Evolutionary conservation across 2,329 filamentous ascomycete genomes (phyloP).

Genomic region (Clarireedia sp.): DNA sequence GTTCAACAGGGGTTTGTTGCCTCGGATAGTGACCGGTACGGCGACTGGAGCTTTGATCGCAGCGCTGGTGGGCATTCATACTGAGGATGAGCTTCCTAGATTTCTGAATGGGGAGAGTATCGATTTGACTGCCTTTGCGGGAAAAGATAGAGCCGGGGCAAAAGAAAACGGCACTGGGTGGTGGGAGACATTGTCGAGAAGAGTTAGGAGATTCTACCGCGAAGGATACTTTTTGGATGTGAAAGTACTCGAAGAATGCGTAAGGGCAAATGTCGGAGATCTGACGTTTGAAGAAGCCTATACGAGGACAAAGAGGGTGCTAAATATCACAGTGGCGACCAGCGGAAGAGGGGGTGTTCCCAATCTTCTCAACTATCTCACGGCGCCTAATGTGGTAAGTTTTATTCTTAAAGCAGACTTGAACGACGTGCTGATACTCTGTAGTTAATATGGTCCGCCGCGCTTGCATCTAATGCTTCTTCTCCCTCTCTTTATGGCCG

Average conservation of each 20-base stretch:
- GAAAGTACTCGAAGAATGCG: constrained; percentile 72
- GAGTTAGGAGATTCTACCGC: constrained; percentile 58
- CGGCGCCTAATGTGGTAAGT: constrained; percentile 83
- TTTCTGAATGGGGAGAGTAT: constrained; percentile 75
- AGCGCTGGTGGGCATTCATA: constrained; percentile 79
- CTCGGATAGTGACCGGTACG: constrained; percentile 84
- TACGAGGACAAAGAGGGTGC: constrained; percentile 69
- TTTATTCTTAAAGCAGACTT: background rate
- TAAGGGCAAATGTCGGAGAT: constrained; percentile 78
- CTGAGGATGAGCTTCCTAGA: constrained; percentile 70
- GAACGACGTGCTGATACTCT: background rate
- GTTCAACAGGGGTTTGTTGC: constrained; percentile 70
- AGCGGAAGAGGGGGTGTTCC: constrained; percentile 68
- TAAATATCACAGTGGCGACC: constrained; percentile 87
- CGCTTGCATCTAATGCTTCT: constrained; percentile 48
- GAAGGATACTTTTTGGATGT: constrained; percentile 83
- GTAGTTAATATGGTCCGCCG: constrained; percentile 52
- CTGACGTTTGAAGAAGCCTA: constrained; percentile 92
- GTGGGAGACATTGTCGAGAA: constrained; percentile 55
- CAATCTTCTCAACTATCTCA: constrained; percentile 83
- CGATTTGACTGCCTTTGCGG: constrained; percentile 70
- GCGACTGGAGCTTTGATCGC: constrained; percentile 86
- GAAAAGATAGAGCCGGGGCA: constrained; percentile 28
- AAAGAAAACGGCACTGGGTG: constrained; percentile 27
- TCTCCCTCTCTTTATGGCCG: constrained; percentile 41